Evolutionary conservation across 2,329 filamentous ascomycete genomes (phyloP).

Genomic region (Pseudogymnoascus pannorum): DNA sequence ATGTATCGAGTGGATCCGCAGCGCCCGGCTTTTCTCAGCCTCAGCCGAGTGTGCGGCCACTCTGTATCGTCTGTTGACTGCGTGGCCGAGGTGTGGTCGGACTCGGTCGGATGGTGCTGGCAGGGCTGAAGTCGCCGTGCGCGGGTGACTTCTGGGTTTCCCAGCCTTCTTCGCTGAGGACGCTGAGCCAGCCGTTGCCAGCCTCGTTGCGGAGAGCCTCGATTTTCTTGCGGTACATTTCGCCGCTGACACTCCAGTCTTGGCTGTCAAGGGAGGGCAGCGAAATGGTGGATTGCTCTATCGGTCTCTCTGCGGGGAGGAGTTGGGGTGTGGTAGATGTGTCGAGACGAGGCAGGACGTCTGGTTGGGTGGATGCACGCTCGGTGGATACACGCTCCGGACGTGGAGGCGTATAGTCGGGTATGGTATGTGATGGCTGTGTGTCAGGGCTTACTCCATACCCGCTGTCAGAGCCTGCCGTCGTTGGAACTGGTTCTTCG

Average conservation of each 20-base stretch:
- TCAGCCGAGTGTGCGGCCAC: conserved; percentile 27
- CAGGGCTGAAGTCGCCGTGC: conserved; percentile 25
- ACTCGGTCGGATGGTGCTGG: conserved; percentile 24
- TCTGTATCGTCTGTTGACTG: conserved; percentile 30
- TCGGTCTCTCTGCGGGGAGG: conserved; percentile 24
- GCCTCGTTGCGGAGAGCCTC: conserved; percentile 79
- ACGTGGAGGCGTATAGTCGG: conserved; percentile 25
- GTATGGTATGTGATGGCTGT: conserved; percentile 21
- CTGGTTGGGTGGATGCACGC: conserved; percentile 20
- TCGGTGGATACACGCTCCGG: too few species aligned
- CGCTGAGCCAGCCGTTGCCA: conserved; percentile 80
- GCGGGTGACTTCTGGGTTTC: conserved; percentile 31
- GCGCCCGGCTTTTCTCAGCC: conserved; percentile 19
- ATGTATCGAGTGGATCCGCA: not conserved
- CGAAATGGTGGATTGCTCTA: conserved; percentile 21
- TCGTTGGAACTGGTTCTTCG: conserved; percentile 17
- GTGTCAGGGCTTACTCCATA: conserved; percentile 28
- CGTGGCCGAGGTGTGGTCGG: conserved; percentile 24
- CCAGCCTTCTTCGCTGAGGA: conserved; percentile 71
- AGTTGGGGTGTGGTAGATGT: conserved; percentile 24
- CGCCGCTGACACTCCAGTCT: conserved; percentile 62
- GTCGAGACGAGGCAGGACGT: conserved; percentile 23
- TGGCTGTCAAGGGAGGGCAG: conserved; percentile 29
- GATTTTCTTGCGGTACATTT: conserved; percentile 80
- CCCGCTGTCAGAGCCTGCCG: conserved; percentile 20